Evolutionary conservation across 2,329 filamentous ascomycete species (phyloP), one percentile per base, ranked within the genome.

Genomic region (Bipolaris sorokiniana): DNA sequence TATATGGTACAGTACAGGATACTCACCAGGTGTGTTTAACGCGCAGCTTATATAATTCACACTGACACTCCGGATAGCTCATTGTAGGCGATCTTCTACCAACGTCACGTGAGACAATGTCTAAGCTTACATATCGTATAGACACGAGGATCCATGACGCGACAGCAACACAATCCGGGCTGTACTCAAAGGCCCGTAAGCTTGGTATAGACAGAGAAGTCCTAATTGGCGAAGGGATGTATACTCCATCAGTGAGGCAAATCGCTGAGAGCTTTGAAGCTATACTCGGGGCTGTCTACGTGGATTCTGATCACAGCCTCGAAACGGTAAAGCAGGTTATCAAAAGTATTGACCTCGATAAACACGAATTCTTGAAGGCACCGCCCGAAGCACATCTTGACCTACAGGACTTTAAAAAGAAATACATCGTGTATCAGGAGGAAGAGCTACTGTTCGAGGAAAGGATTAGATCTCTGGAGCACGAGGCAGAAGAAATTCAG

Each of bases 261-360:
- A 48, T 66, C 11, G 61, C 64, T 5, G 67, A 70, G 47, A 57
- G 64, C 5, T 53, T 70, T 15, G 66, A 68, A 48, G 63, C 67
- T 10, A 53, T 70, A 33, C 33, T 70, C 13, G 67, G 66, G n/a
- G 67, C 67, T 36, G 46, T 68, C 2, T 68, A 67, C 44, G 26
- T 66, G 28, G 67, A 70, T 48, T 66, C 64, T 15, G 51, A 46
- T 11, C 36, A 61, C 11, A 47, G 28, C 9, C 10, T 65, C 6
- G 28, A 45, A 5, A 45, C 20, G 20, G 59, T 69, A 2, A 56
- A 56, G n/a, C 36, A 44, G 3, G 52, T 65, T n/a, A 23, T 68
- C 22, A 46, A 36, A 2, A 40, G n/a, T 7, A 18, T 63, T 15
- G 42, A 52, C 11, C 36, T 69, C 9, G 54, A 62, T 33, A n/a